Conservation (phyloP, 495 filamentous ascomycete genomes). For the Acidomyces sp. region DNA sequence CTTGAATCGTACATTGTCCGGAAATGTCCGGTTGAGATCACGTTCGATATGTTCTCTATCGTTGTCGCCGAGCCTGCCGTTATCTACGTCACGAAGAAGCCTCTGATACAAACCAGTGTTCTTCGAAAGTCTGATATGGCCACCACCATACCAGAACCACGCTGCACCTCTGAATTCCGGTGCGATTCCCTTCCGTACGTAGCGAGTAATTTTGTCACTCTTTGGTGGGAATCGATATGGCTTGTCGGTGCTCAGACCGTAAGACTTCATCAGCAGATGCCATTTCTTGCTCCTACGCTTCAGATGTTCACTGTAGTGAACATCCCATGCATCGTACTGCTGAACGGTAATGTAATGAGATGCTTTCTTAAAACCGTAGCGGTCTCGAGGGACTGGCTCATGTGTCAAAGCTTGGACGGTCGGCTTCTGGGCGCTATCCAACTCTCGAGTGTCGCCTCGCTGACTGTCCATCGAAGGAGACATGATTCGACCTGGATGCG, state of each 20-base stretch:
- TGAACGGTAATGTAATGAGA: conserved; percentile 61
- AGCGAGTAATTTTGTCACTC: conserved; percentile 71
- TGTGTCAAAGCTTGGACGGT: conserved; percentile 6
- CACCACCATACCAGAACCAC: conserved; percentile 97
- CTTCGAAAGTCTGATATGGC: conserved; percentile 59
- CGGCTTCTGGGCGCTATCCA: conserved; percentile 19
- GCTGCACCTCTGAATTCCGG: conserved; percentile 83
- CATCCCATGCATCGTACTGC: conserved; percentile 74
- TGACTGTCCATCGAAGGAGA: no score
- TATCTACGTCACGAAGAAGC: conserved; percentile 50
- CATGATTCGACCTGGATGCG: no score
- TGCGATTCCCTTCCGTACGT: conserved; percentile 89
- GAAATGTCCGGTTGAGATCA: conserved; percentile 89
- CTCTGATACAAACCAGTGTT: conserved; percentile 61
- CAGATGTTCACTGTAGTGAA: conserved; percentile 53
- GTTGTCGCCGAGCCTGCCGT: conserved; percentile 47
- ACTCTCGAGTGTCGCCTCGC: not conserved
- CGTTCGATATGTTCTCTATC: conserved; percentile 89
- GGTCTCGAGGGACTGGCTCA: conserved; percentile 43
- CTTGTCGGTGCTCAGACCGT: conserved; percentile 54
- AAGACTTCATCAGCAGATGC: conserved; percentile 60
- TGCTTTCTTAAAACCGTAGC: conserved; percentile 86
- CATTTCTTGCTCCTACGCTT: conserved; percentile 67
- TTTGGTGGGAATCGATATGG: conserved; percentile 68
- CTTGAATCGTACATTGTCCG: conserved; percentile 86